A percentile compares a stretch with the other conserved stretches of the same genome.
Conservation (phyloP, 1,284 basidiomycete species). For the Coniferiporia weirii region DNA sequence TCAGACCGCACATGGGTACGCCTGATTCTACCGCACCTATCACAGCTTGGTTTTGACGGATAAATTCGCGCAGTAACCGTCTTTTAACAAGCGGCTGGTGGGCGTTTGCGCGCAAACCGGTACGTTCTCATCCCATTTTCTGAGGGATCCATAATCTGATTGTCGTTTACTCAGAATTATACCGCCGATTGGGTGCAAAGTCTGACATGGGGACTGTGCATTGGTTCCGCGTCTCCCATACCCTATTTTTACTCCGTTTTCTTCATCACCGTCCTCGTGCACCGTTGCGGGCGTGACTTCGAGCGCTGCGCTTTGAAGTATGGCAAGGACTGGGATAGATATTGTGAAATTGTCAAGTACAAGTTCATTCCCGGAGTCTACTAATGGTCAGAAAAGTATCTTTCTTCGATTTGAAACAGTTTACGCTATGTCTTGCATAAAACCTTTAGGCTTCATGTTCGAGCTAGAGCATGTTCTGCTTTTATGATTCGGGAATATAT, state of each 20-base stretch:
- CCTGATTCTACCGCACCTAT: not conserved
- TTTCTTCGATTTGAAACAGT: not conserved
- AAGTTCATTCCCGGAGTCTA: conserved; percentile 84
- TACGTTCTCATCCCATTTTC: conserved; percentile 31
- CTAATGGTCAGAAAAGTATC: conserved; percentile 22
- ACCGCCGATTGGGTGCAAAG: conserved; percentile 87
- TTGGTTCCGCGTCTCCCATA: conserved; percentile 80
- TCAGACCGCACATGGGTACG: conserved; percentile 88
- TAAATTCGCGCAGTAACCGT: conserved; percentile 51
- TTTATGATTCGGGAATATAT: not conserved
- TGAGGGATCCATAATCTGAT: not conserved
- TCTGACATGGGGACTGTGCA: conserved; percentile 86
- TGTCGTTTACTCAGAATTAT: conserved; percentile 54
- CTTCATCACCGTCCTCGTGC: conserved; percentile 86
- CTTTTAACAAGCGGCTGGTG: conserved; percentile 86
- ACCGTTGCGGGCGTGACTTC: conserved; percentile 87
- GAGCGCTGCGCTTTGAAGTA: conserved; percentile 93
- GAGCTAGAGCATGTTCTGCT: not conserved
- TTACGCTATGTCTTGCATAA: not conserved
- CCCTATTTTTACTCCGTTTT: conserved; percentile 95
- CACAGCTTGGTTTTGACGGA: conserved; percentile 15
- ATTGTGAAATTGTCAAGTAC: conserved; percentile 81
- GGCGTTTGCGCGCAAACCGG: conserved; percentile 86
- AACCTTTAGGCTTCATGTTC: not conserved
- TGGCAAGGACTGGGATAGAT: conserved; percentile 91